These are phyloP conservation scores for Pholiota conissans DNA, from an alignment of 768 basidiomycete species.

Conservation along the genomic window DNA sequence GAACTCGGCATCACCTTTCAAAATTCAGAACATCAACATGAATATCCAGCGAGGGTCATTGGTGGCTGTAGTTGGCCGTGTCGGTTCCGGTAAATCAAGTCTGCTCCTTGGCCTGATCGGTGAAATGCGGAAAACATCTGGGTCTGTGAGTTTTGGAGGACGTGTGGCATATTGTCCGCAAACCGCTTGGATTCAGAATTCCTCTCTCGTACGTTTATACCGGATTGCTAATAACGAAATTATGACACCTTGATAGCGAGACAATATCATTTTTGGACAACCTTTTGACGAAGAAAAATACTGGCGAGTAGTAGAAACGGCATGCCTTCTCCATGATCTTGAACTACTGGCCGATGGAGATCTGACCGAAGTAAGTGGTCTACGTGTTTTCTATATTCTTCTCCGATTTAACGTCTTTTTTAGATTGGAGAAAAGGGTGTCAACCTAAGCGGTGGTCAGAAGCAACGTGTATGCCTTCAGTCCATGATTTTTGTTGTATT, in stretches of 20 bases:
- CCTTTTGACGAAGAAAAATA: constrained; percentile 64
- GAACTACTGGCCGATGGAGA: constrained; percentile 70
- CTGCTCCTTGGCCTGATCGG: constrained; percentile 65
- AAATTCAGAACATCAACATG: constrained; percentile 50
- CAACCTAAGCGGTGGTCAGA: constrained; percentile 67
- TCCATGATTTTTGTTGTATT: not conserved
- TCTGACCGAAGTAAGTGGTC: constrained; percentile 62
- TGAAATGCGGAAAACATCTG: constrained; percentile 60
- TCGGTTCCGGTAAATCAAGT: constrained; percentile 71
- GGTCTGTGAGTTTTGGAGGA: constrained; percentile 60
- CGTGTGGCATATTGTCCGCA: constrained; percentile 71
- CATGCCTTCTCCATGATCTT: constrained; percentile 63
- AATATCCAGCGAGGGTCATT: constrained; percentile 56
- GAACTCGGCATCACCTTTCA: constrained; percentile 40
- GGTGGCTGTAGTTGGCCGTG: constrained; percentile 65
- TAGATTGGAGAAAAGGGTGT: constrained; percentile 76
- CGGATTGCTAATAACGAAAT: no score
- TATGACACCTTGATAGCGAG: constrained; percentile 36
- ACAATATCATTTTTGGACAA: constrained; percentile 70
- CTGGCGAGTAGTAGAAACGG: constrained; percentile 59
- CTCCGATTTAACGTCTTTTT: not conserved
- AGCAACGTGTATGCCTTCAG: constrained; percentile 43
- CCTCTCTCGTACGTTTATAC: constrained; percentile 47
- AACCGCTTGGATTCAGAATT: constrained; percentile 78
- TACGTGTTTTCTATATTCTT: not conserved